These are phyloP conservation scores for Prillingera fragicola DNA, from an alignment of 1,284 basidiomycete genomes.

Conservation along the genomic window DNA sequence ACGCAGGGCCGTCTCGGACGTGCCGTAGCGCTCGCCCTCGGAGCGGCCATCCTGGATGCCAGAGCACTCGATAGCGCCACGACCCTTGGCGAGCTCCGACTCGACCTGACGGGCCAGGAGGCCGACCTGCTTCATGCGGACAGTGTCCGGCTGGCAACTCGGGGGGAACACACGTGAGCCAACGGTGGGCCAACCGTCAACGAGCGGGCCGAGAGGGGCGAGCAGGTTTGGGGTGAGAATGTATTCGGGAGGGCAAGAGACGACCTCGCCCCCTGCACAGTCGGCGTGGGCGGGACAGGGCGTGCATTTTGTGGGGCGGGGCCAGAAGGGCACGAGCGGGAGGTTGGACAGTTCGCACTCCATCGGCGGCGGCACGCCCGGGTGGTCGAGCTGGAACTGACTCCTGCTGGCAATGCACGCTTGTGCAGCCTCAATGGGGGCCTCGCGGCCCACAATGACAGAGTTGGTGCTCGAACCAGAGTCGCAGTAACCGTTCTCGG, in stretches of 20 bases:
- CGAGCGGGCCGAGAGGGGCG: constrained; percentile 29
- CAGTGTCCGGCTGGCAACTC: constrained; percentile 74
- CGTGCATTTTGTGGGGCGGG: constrained; percentile 66
- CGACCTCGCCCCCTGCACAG: constrained; percentile 58
- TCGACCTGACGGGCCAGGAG: constrained; percentile 70
- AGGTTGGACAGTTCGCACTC: constrained; percentile 47
- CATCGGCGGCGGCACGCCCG: constrained; percentile 7
- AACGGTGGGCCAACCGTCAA: constrained; percentile 71
- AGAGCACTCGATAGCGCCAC: constrained; percentile 65
- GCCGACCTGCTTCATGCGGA: constrained; percentile 69
- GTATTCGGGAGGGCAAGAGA: constrained; percentile 70
- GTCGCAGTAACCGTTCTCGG: constrained; percentile 77
- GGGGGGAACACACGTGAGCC: constrained; percentile 75
- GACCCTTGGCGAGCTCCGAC: constrained; percentile 59
- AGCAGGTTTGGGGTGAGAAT: constrained; percentile 51
- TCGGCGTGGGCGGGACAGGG: constrained; percentile 76
- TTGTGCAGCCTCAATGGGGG: constrained; percentile 51
- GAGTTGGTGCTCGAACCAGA: constrained; percentile 60
- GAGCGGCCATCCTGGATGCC: constrained; percentile 48
- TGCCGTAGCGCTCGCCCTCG: constrained; percentile 66
- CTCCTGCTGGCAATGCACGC: constrained; percentile 53
- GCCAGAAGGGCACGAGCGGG: constrained; percentile 53
- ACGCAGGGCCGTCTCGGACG: constrained; percentile 54
- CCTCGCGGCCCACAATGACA: constrained; percentile 48
- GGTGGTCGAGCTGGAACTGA: constrained; percentile 22